These are phyloP conservation scores for Euphorbia corollata DNA, from an alignment of 441 rosid genomes.

Conservation along the genomic window DNA sequence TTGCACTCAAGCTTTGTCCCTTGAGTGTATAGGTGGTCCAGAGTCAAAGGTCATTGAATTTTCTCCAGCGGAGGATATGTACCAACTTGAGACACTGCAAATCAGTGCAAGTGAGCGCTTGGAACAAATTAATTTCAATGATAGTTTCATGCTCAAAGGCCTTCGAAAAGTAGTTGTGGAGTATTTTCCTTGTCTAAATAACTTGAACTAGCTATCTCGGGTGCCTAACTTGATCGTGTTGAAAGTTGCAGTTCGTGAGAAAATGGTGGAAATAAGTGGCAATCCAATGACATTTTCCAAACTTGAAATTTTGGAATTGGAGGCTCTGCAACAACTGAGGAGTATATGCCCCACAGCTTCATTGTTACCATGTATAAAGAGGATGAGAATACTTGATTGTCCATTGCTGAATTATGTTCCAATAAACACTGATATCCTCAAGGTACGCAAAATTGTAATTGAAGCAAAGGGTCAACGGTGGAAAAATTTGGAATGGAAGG, in stretches of 20 bases:
- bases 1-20: neutral
- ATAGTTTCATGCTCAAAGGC: neutral
- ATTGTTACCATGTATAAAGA: neutral
- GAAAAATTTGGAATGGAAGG: neutral
- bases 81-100: neutral
- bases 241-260: neutral
- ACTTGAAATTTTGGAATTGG: neutral
- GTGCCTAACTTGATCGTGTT: neutral
- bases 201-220: neutral
- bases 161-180: neutral
- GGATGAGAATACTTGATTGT: neutral
- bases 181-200: neutral
- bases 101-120: neutral
- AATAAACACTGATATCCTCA: neutral
- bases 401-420: constrained; percentile 11
- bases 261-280: neutral
- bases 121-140: neutral
- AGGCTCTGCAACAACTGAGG: neutral
- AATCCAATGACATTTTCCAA: neutral
- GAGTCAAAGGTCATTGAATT: neutral
- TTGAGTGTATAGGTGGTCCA: neutral
- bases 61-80: neutral
- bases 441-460: neutral
- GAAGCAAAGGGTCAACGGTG: constrained; percentile 6
- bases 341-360: neutral